Evolutionary conservation across 495 filamentous ascomycete genomes (phyloP), one percentile per base, ranked within the genome.

Genomic region (Lichenothelia convexa): DNA sequence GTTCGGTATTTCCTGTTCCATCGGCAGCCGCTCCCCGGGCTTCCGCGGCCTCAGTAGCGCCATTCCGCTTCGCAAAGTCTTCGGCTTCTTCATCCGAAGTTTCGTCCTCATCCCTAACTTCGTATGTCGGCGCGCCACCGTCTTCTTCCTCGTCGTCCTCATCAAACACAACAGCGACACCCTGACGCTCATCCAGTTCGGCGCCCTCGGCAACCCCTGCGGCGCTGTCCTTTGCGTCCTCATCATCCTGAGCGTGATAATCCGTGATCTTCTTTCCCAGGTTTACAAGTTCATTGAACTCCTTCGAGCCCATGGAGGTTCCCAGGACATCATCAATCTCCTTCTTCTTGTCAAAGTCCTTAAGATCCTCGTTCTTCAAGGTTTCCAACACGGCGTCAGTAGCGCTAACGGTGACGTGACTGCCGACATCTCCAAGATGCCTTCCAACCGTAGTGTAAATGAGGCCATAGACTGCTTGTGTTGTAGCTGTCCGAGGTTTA

Each of bases 211-310:
- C 61, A 36, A 69, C 67, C 6, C 51, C 63, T 5, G 55, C 69
- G 1, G 39, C 51, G 18, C 63, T 70, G 19, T 68, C 79, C 73
- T 86, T 80, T 23, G 84, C 73, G 40, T 93, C 89, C 47, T 94
- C 87, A 18, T 97, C 89, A 47, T 94, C 87, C 50, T 94, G 85
- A 21, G 81, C 83, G 56, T 93, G 81, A 62, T 94, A 99, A 56
- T 99, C 89, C 20, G 91, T 95, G 45, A 99, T 93, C 58, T 99
- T 99, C 64, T 95, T 99, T 21, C 87, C 83, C 4, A 99, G 65
- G 53, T 93, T 99, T 34, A 95, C 77, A 32, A 95, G 61, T 58
- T 95, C 89, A 48, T 94, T 95, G 58, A 93, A 99, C 49, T 92
- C 77, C 53, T 95, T 93, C 0, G 81, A 72, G 21, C 68, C 74